Evolutionary conservation across 352 stramenopile species (phyloP), one percentile per base, ranked within the genome.

Genomic region (Globisporangium nagaii): DNA sequence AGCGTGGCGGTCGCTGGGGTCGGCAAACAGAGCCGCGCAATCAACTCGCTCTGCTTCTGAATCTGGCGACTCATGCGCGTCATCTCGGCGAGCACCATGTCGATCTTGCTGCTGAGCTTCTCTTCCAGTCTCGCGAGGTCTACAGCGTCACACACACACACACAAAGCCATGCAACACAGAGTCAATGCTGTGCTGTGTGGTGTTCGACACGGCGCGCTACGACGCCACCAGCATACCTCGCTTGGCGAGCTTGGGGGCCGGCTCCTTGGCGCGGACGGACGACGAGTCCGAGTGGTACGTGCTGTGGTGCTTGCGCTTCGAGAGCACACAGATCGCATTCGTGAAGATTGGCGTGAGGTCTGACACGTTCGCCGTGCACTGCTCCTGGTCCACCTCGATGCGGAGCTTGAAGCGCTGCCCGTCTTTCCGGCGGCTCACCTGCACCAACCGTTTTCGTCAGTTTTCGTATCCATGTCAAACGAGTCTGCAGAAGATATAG

Each of bases 321-420:
- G 84, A 94, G 13, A 94, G 58, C 12, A 94, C 84, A 56, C 82
- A 94, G 48, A 94, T 94, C 8, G 84, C 76, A 58, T 88, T 92
- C 35, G 84, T 94, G 57, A 92, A 91, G 46, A 93, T 82, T 9
- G 78, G 78, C 24, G 75, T 83, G 10, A 94, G 63, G 36, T 90
- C 84, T 12, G 74, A 72, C 9, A 90, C 73, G 56, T 93, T 89
- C 19, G 78, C 82, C 0, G 79, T 90, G 65, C 79, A 91, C 47
- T 92, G 81, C 49, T 92, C 82, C 62, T 88, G 71, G 66, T 94
- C 80, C 25, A 89, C 79, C 57, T 92, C 84, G 49, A 94, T 87
- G 2, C 79, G 81, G 27, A 94, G 65, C 53, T 90, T 90, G 62
- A 94, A 94, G 22, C 84, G 65, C 65, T 94, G 84, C 11, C 84